Conservation (phyloP, 371 early-diverging fungal species). For the Thermomucor indicae-seudaticae region DNA sequence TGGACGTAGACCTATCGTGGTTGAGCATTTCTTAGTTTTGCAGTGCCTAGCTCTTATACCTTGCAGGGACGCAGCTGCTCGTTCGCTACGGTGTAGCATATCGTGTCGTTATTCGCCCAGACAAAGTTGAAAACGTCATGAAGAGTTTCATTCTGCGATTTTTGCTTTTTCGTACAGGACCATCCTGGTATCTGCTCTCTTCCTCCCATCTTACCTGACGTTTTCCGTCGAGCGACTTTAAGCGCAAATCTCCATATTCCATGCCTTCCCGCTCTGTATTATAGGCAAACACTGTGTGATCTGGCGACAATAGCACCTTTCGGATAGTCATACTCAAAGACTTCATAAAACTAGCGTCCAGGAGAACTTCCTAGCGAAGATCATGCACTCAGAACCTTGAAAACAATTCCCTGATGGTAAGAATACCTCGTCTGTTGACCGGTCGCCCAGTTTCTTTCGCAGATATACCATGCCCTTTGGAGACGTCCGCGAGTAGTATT, state of each 20-base stretch:
- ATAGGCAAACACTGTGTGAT: constrained; percentile 60
- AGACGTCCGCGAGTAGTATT: constrained; percentile 60
- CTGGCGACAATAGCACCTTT: constrained; percentile 57
- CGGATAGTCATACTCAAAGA: constrained; percentile 50
- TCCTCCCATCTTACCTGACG: not conserved
- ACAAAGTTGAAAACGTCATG: constrained; percentile 78
- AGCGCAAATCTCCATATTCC: constrained; percentile 63
- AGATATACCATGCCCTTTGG: constrained; percentile 56
- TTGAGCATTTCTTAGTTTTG: not conserved
- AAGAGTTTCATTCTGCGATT: constrained; percentile 48
- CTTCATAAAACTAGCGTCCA: constrained; percentile 53
- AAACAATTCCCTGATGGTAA: no score
- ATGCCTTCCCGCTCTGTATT: constrained; percentile 55
- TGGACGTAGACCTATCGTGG: constrained; percentile 52
- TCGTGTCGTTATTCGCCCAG: constrained; percentile 61
- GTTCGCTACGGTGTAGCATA: constrained; percentile 76
- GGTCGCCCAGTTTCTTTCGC: constrained; percentile 40
- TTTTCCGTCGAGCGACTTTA: constrained; percentile 40
- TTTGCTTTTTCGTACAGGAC: not conserved
- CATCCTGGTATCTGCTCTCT: not conserved
- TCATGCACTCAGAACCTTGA: no score
- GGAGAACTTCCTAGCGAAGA: constrained; percentile 42
- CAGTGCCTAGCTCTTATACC: constrained; percentile 20
- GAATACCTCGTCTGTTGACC: no score
- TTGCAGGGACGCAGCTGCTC: constrained; percentile 68